Base-by-base conservation (phyloP, 345 rosid genomes). In the Aurinia saxatilis region DNA sequence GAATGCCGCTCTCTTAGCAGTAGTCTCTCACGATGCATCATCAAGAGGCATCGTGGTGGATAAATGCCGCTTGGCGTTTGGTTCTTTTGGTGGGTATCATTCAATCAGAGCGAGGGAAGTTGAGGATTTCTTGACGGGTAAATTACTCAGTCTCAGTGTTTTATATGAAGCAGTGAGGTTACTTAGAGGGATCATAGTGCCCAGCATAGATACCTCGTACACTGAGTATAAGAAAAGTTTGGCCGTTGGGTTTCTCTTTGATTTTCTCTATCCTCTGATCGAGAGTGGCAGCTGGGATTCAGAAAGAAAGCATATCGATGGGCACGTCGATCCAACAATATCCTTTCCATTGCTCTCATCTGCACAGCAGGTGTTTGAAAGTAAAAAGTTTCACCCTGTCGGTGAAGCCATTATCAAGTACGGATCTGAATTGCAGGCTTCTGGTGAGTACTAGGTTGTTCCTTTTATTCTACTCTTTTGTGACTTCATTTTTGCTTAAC, bases 1-100 rank as follows among this genome's bases (percentile, higher is more conserved):
- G 55, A 89, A 85, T 67, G 97, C 97, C 49, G 89, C 95, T 72
- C 80, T 92, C 77, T 66, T 79, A 70, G 95, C 88, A 16, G 70
- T 85, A 67, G 75, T 84, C 49, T 74, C 85, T 50, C 54, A 38
- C 44, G 70, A 65, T 37, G 64, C 70, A 57, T 46, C 63, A 53
- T 71, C 73, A 68, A 60, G 47, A 6, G 78, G 72, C 36, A 50
- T 75, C 30, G 31, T 36, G 52, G 25, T 92, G 37, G 73, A 76
- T 34, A 76, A 60, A 51, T 92, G 95, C 65, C 58, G 12, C 14
- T 60, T 92, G 70, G 85, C 90, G 42, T 87, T 92, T 69, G 96
- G 98, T 52, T 84, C 93, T 27, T 89, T 64, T 66, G 97, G 98
- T 9, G 80, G 84, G 18, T 72, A 75, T 67, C 93, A 83, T 73